Conservation (phyloP, 257 asterid species). For the Nicotiana tomentosiformis region DNA sequence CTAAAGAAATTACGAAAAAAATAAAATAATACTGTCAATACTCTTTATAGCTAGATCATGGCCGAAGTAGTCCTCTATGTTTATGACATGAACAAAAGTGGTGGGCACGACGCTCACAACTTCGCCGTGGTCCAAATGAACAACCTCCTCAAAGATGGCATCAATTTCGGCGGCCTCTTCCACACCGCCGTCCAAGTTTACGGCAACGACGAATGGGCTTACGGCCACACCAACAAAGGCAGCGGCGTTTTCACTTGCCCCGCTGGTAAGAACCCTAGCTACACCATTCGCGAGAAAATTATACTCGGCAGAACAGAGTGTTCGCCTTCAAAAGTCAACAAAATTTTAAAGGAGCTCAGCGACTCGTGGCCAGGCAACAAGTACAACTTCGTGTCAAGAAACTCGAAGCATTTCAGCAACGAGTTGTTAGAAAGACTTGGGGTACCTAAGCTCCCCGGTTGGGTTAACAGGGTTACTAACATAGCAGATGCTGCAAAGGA, state of each 20-base stretch:
- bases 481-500: slow-evolving; percentile 1
- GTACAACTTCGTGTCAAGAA: slow-evolving; percentile 2
- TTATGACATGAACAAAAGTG: background rate
- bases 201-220: slow-evolving; percentile 15
- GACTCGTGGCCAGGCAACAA: slow-evolving; percentile 2
- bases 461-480: slow-evolving; percentile 5
- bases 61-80: background rate
- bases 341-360: slow-evolving; percentile 1
- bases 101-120: background rate
- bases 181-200: slow-evolving; percentile 12
- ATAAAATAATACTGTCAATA: background rate
- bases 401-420: slow-evolving; percentile 7
- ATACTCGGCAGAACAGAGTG: background rate
- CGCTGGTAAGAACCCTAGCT: slow-evolving; percentile 1
- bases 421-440: slow-evolving; percentile 10
- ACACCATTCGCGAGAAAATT: background rate
- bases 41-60: background rate
- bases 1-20: background rate
- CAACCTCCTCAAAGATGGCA: background rate
- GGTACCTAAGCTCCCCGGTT: slow-evolving; percentile 10
- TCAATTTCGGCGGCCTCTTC: slow-evolving; percentile 9
- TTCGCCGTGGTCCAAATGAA: slow-evolving; percentile 6
- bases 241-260: slow-evolving; percentile 10
- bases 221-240: background rate
- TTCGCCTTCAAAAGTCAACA: background rate